Conservation (phyloP, 441 rosid genomes). For the Arabidopsis hybrid region DNA sequence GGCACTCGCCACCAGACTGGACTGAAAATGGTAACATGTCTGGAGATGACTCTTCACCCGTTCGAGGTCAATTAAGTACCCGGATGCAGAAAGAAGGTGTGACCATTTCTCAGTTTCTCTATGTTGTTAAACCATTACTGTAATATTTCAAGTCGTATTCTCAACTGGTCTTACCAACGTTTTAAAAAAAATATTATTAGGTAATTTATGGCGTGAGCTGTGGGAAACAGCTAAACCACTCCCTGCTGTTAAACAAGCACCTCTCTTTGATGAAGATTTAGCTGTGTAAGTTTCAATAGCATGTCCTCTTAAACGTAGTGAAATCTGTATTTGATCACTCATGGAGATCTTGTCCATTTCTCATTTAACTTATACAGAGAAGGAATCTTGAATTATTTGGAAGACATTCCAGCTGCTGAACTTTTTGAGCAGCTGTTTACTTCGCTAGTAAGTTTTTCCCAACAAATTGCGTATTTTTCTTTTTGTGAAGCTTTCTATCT, state of each 20-base stretch:
- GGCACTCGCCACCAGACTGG: constrained; percentile 99
- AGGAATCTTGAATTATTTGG: constrained; percentile 78
- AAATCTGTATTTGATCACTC: constrained; percentile 34
- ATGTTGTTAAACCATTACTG: constrained; percentile 20
- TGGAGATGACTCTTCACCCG: constrained; percentile 57
- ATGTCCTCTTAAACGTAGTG: constrained; percentile 15
- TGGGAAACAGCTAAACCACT: constrained; percentile 92
- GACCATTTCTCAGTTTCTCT: constrained; percentile 26
- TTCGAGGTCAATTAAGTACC: constrained; percentile 85
- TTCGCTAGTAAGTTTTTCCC: constrained; percentile 70
- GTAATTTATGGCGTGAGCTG: constrained; percentile 95
- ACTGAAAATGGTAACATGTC: constrained; percentile 59
- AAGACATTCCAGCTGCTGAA: constrained; percentile 75
- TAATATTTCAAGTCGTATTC: background rate
- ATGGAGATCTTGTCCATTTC: constrained; percentile 25
- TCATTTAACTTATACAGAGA: constrained; percentile 60
- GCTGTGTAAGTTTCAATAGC: constrained; percentile 76
- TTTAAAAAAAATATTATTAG: constrained; percentile 48
- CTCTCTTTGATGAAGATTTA: constrained; percentile 93
- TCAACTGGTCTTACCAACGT: constrained; percentile 22
- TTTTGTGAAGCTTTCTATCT: background rate
- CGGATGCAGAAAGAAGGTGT: constrained; percentile 98
- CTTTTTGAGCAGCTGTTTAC: constrained; percentile 84
- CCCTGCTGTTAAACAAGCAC: constrained; percentile 92
- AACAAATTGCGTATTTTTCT: constrained; percentile 3